Percentiles rank a stretch among this genome's conserved stretches.
Evolutionary conservation across 1,139 yeast species (phyloP).

Genomic region (Hemisphaericaspora xylanilytica): DNA sequence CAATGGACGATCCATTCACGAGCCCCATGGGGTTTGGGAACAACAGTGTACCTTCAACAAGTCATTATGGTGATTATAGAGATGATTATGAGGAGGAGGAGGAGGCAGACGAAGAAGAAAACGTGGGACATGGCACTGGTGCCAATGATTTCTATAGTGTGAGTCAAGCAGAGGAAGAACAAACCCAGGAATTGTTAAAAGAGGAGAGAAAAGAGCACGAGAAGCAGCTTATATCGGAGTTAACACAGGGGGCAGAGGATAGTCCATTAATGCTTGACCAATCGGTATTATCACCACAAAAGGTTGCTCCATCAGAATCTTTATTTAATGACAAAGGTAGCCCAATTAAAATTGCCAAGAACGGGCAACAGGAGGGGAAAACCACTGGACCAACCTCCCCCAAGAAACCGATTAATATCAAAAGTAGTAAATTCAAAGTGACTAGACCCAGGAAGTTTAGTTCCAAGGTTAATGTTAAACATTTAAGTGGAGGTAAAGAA

Average conservation of each 20-base stretch:
- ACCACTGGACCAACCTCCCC: conserved; percentile 23
- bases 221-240: conserved; percentile 34
- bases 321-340: conserved; percentile 36
- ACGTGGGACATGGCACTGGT: conserved; percentile 6
- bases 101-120: conserved; percentile 15
- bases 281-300: conserved; percentile 22
- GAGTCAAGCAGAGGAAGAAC: conserved; percentile 27
- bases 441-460: conserved; percentile 44
- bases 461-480: conserved; percentile 31
- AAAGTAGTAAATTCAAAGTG: conserved; percentile 34
- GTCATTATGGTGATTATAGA: conserved; percentile 16
- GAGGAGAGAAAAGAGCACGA: conserved; percentile 38
- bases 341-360: conserved; percentile 26
- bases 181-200: conserved; percentile 29
- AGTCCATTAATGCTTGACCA: conserved; percentile 20
- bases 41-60: background rate
- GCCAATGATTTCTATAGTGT: conserved; percentile 5
- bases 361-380: conserved; percentile 9
- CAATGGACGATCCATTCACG: conserved; percentile 20
- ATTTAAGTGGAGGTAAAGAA: conserved; percentile 22
- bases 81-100: conserved; percentile 20
- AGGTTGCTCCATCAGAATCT: conserved; percentile 22
- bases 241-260: conserved; percentile 33
- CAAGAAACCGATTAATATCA: conserved; percentile 24
- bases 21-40: conserved; percentile 11